A percentile compares a stretch with the other conserved stretches of the same genome.
These are phyloP conservation scores for Meyerozyma guilliermondii DNA, from an alignment of 1,139 yeast genomes.

Conservation along the genomic window DNA sequence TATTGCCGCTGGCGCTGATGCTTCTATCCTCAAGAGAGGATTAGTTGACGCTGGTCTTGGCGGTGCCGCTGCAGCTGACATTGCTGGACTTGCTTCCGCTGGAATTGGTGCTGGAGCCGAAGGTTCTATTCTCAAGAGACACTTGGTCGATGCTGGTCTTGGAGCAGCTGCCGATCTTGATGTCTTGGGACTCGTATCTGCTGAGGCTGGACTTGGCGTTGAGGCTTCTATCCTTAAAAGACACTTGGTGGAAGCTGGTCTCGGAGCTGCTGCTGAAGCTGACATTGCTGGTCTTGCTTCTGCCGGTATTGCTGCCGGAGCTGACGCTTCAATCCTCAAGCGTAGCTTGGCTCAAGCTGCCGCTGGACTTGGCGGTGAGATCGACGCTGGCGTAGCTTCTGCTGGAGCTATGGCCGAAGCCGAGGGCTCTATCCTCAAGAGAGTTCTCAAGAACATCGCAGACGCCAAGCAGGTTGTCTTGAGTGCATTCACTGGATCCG, in stretches of 20 bases:
- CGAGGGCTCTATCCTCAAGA: not conserved
- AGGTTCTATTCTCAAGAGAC: conserved; percentile 1
- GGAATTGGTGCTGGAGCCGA: conserved; percentile 5
- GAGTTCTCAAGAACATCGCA: not conserved
- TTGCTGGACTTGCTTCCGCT: conserved; percentile 2
- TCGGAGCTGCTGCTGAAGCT: conserved; percentile 10
- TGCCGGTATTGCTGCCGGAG: conserved; percentile 6
- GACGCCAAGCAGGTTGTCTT: conserved; percentile 1
- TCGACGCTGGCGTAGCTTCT: not conserved
- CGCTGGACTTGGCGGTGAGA: not conserved
- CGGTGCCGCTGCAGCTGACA: not conserved
- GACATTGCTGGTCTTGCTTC: conserved; percentile 6
- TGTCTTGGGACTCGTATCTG: conserved; percentile 6
- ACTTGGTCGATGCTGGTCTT: not conserved
- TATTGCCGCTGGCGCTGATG: not conserved
- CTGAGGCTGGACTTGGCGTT: conserved; percentile 8
- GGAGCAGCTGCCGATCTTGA: conserved; percentile 7
- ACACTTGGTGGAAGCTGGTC: conserved; percentile 10
- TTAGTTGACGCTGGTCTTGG: conserved; percentile 1
- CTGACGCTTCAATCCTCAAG: conserved; percentile 4
- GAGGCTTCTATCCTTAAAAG: conserved; percentile 11
- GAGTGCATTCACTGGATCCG: conserved; percentile 3
- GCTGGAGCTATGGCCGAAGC: not conserved
- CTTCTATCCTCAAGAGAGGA: conserved; percentile 1
- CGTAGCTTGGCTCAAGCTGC: not conserved